Evolutionary conservation across 164 flowering plant species (phyloP).

Genomic region (Brasenia schreberi): DNA sequence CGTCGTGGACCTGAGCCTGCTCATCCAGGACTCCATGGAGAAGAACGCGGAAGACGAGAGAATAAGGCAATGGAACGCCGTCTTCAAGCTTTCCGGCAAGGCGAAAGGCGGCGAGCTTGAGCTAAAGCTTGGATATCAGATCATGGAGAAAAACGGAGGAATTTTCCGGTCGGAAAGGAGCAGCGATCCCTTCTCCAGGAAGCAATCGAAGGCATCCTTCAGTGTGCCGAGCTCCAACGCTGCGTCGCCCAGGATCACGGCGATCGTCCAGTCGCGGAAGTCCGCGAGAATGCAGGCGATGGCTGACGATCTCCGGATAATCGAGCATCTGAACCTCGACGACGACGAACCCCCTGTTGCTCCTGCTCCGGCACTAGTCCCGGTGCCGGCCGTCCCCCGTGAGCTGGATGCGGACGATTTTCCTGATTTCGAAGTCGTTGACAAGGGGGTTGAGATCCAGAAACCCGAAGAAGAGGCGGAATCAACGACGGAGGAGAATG

Average conservation of each 20-base stretch:
- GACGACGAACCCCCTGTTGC: constrained; percentile 22
- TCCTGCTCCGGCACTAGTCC: not conserved
- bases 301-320: constrained; percentile 25
- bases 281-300: constrained; percentile 33
- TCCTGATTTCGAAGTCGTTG: constrained; percentile 79
- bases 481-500: constrained; percentile 22
- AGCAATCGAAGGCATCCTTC: constrained; percentile 71
- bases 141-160: constrained; percentile 73
- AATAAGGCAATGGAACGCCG: constrained; percentile 70
- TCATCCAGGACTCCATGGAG: constrained; percentile 71
- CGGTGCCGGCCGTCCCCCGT: not conserved
- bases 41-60: constrained; percentile 52
- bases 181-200: constrained; percentile 28
- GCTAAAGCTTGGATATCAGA: constrained; percentile 73
- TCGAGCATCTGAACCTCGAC: constrained; percentile 76
- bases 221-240: constrained; percentile 42
- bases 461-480: constrained; percentile 22
- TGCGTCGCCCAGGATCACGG: constrained; percentile 23
- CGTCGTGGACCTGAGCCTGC: constrained; percentile 54
- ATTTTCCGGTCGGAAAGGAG: constrained; percentile 43
- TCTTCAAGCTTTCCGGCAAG: constrained; percentile 56
- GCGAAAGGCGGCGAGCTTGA: constrained; percentile 82
- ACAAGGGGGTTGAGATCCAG: constrained; percentile 74
- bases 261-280: constrained; percentile 21
- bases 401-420: constrained; percentile 41